Evolutionary conservation across 768 basidiomycete genomes (phyloP).

Genomic region (Agrocybe pediades): DNA sequence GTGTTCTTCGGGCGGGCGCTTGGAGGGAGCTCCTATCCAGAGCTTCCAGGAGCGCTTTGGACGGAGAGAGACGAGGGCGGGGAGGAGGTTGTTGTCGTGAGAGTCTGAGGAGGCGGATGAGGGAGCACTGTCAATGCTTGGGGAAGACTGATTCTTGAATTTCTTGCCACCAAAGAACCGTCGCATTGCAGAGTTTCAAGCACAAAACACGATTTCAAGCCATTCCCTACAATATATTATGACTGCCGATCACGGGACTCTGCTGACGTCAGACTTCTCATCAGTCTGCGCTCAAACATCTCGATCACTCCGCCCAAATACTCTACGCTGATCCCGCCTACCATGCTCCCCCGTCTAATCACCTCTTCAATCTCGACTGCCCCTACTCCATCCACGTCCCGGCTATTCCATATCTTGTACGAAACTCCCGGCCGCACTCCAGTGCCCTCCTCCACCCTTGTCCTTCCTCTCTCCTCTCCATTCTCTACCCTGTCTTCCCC

Average conservation of each 20-base stretch:
- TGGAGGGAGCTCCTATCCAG: conserved; percentile 47
- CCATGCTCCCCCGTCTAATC: conserved; percentile 47
- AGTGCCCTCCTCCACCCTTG: conserved; percentile 10
- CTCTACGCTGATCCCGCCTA: conserved; percentile 56
- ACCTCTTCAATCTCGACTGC: neutral
- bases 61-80: conserved; percentile 33
- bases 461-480: conserved; percentile 6
- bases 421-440: conserved; percentile 54
- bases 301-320: conserved; percentile 61
- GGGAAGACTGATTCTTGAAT: conserved; percentile 29
- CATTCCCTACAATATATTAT: neutral
- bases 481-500: neutral
- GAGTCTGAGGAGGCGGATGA: conserved; percentile 69
- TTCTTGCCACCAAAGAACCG: conserved; percentile 29
- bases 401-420: conserved; percentile 65
- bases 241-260: neutral
- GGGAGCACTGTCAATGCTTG: conserved; percentile 39
- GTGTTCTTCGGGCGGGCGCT: conserved; percentile 15
- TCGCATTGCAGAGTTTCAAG: conserved; percentile 9
- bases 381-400: conserved; percentile 67
- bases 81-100: conserved; percentile 64
- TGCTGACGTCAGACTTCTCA: conserved; percentile 17
- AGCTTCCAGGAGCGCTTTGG: conserved; percentile 52
- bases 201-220: neutral
- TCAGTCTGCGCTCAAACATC: conserved; percentile 64